Evolutionary conservation across 23 red algal species (phyloP), one percentile per base, ranked within the genome.

Genomic region (Agarophyton chilense): DNA sequence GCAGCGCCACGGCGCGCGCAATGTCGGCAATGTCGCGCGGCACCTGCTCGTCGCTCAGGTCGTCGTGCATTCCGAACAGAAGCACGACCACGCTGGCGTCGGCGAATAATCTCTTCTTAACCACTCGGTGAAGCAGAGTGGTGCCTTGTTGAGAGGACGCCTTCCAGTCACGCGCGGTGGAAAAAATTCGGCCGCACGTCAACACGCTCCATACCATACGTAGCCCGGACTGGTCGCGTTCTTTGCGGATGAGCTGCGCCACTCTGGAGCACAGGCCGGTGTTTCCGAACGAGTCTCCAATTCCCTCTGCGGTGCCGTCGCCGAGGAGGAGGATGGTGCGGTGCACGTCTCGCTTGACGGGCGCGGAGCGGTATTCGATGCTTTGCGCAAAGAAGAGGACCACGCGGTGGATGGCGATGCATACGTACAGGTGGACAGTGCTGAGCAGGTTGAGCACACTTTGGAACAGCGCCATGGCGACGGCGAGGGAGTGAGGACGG

Each of bases 361-460:
- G 83, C 45, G 54, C 16, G 6, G 83, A 77, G 83, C 71, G 64
- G 83, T 88, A 88, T 52, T 88, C 83, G 67, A 88, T 76, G 28
- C 36, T 72, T 31, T 88, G 83, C 38, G 56, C 35, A 53, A 88
- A 60, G 71, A 88, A 88, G 67, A 88, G 71, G 3, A 74, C 31
- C 26, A 77, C 64, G 34, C 64, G 63, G 44, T 71, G 71, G 1
- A 88, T 4, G 5, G 67, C 41, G 24, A 75, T 64, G 46, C 64
- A 67, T n/a, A 88, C 21, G 51, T 88, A 74, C 28, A 88, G 54
- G 41, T 52, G n/a, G 54, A 88, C 17, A 19, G 38, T 42, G 64
- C 6, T 21, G 64, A 70, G 34, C 34, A 22, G 10, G 34, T 41
- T 42, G 33, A 17, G 0, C 13, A 42, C 0, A 26, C 3, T 16